phyloP scores from a whole-genome alignment of 139 green algal genomes.

The Chlorella sp. region DNA sequence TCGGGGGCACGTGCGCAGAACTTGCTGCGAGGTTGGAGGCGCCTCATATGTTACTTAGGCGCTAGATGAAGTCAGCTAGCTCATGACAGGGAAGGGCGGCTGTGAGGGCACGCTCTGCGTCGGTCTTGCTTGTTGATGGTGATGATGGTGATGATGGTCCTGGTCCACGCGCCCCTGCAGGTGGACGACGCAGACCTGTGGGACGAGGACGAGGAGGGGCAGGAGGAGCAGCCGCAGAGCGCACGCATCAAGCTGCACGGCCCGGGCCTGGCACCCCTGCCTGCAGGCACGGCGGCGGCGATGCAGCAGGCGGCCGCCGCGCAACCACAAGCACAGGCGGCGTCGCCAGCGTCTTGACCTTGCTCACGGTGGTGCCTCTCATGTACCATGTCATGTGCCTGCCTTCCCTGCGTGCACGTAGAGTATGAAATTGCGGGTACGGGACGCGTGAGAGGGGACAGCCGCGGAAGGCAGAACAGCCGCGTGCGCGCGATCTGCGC shows the following conservation, averaged over 20 bases:
- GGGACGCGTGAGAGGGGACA: no score
- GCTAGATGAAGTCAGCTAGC: background rate
- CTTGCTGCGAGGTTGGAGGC: background rate
- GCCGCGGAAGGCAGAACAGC: no score
- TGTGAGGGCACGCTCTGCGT: background rate
- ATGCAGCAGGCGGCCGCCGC: no score
- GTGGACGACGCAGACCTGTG: slow-evolving; percentile 11
- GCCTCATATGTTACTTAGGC: background rate
- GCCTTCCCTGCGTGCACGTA: no score
- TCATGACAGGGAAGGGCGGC: background rate
- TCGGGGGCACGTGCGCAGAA: background rate
- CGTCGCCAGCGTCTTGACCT: no score
- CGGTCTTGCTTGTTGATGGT: background rate
- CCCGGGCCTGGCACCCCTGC: background rate
- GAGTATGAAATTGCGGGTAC: no score
- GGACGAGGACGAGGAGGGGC: slow-evolving; percentile 3
- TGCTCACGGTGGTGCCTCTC: no score
- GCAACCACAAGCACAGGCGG: no score
- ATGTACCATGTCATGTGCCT: no score
- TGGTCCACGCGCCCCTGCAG: background rate
- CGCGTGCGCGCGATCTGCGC: no score
- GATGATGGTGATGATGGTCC: background rate
- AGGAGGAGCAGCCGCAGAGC: background rate
- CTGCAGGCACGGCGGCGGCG: background rate
- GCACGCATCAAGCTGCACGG: slow-evolving; percentile 12